These are phyloP conservation scores for Rosellinia necatrix DNA, from an alignment of 2,329 filamentous ascomycete species.

Conservation along the genomic window DNA sequence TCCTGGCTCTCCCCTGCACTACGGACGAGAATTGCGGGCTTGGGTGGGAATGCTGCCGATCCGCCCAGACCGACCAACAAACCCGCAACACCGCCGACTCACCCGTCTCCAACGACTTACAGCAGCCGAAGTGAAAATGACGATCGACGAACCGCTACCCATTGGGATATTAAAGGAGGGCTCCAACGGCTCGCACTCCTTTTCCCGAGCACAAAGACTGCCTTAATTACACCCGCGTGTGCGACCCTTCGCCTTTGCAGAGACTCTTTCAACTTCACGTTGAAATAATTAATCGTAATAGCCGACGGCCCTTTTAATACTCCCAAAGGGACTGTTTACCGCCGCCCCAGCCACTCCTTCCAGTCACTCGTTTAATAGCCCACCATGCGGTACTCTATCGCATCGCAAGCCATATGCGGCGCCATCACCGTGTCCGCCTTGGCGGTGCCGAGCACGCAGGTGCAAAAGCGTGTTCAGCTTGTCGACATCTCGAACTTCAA, in stretches of 20 bases:
- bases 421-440: conserved; percentile 37
- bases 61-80: conserved; percentile 18
- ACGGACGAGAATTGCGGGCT: conserved; percentile 7
- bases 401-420: conserved; percentile 36
- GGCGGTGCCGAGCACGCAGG: conserved; percentile 24
- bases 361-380: too few species aligned
- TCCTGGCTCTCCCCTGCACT: conserved; percentile 12
- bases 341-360: conserved; percentile 14
- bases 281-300: conserved; percentile 30
- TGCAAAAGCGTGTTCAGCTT: conserved; percentile 28
- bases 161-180: conserved; percentile 27
- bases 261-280: conserved; percentile 14
- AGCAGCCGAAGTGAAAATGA: conserved; percentile 32
- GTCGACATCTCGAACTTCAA: conserved; percentile 37
- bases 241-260: conserved; percentile 20
- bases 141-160: conserved; percentile 34
- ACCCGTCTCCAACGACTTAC: conserved; percentile 16
- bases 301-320: conserved; percentile 1
- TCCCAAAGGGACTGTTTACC: not conserved
- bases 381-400: conserved; percentile 36
- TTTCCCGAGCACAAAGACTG: conserved; percentile 23
- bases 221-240: conserved; percentile 20
- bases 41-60: conserved; percentile 25
- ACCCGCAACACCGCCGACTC: conserved; percentile 19
- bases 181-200: conserved; percentile 15